Base-by-base conservation (phyloP, 2,329 filamentous ascomycete genomes). In the Orbilia ellipsospora region DNA sequence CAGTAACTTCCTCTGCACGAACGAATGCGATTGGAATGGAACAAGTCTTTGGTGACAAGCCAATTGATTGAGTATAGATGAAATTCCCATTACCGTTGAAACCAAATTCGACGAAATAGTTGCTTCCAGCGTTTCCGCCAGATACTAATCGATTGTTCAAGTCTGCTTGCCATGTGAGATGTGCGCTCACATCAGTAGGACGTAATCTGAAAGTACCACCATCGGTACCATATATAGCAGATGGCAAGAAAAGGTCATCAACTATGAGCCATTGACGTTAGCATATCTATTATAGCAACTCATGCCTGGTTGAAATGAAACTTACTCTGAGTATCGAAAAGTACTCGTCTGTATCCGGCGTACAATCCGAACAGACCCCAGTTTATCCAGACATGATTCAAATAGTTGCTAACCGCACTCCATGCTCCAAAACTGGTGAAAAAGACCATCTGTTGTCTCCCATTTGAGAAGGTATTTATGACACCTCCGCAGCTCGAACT, bases 371-470 rank as follows among this genome's bases (percentile, higher is more conserved):
- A 72, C 45, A 64, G 26, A n/a, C 67, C 67, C 67, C 67, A 72
- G n/a, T 72, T 63, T 18, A 64, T 72, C 67, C 67, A 72, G 36
- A 64, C 60, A 55, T 72, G 67, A 28, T 64, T 72, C 26, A 72
- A 45, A 52, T 72, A 72, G 18, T 63, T 72, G 16, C 67, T 72
- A 8, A 72, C 67, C 15, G 59, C 28, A 64, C 84, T 84, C 85
- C 85, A 87, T 5, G 85, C 83, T 55, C 85, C 85, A 77, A 87
- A 88, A 15, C 83, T 81, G 63, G 86, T 85, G 82, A 89, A 89
- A 82, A 86, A 89, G 2, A 85, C 87, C 86, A 89, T 88, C 81
- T 89, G 87, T 81, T 89, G 83, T 74, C 88, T 84, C 13, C 84
- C 84, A 64, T 83, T 83, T 77, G 36, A 48, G 20, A 88, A 86